These are phyloP conservation scores for Chlorella sp. DNA, from an alignment of 139 green algal species.

Conservation along the genomic window DNA sequence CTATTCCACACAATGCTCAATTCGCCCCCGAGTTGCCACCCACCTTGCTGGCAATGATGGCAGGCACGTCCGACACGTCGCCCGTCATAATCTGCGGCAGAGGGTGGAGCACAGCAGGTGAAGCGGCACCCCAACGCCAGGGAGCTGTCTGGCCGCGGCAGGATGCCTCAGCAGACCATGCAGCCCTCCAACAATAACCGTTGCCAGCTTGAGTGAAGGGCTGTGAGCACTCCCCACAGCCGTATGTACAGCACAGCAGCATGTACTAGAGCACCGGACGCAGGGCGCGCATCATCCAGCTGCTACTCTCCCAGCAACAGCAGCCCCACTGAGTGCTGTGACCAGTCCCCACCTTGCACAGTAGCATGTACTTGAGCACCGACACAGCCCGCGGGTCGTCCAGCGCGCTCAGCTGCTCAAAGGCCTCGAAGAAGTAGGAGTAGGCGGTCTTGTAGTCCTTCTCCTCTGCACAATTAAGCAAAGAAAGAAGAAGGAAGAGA, in stretches of 20 bases:
- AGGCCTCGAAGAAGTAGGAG: conserved; percentile 99
- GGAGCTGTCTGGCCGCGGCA: too few relatives aligned
- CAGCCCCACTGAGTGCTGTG: neutral
- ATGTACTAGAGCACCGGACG: conserved; percentile 97
- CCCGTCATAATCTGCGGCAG: conserved; percentile 57
- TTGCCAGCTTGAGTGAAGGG: neutral
- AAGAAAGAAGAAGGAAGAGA: neutral
- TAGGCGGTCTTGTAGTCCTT: conserved; percentile 99
- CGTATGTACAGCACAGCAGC: conserved; percentile 93
- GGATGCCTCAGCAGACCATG: too few relatives aligned
- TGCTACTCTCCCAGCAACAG: neutral
- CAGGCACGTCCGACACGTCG: conserved; percentile 74
- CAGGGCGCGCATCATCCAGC: conserved; percentile 43
- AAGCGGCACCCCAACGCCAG: conserved; percentile 31
- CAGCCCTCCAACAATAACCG: neutral
- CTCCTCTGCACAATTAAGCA: conserved; percentile 78
- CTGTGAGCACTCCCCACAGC: too few relatives aligned
- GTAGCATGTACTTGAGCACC: conserved; percentile 98
- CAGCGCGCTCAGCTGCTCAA: conserved; percentile 85
- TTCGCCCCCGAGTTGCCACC: too few relatives aligned
- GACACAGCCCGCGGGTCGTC: conserved; percentile 83
- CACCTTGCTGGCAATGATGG: conserved; percentile 90
- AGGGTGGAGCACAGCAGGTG: neutral
- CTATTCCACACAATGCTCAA: too few relatives aligned
- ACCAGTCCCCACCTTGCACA: conserved; percentile 84